A percentile compares a stretch with the other conserved stretches of the same genome.
Evolutionary conservation across 108 stramenopile species (phyloP).

Genomic region (Seminavis robusta): DNA sequence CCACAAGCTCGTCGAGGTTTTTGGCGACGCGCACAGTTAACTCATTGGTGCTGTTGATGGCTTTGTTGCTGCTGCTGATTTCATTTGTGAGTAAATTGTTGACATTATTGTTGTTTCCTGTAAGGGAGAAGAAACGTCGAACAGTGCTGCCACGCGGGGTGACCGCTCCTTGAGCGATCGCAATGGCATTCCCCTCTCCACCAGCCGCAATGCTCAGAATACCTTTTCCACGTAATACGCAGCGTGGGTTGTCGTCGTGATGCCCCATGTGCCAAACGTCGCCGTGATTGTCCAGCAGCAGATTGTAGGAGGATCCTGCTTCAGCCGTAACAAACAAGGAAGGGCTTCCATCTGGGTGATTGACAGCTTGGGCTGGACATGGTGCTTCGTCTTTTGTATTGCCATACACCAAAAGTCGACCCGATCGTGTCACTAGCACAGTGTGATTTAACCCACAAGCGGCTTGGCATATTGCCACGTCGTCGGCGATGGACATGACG

Average conservation of each 20-base stretch:
- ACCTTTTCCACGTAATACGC: conserved; percentile 25
- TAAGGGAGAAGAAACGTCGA: neutral
- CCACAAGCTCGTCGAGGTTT: conserved; percentile 27
- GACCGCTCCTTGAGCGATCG: conserved; percentile 23
- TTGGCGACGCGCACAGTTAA: neutral
- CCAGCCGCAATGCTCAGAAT: conserved; percentile 53
- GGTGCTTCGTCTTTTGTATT: conserved; percentile 11
- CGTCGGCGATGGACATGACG: conserved; percentile 43
- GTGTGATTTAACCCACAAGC: conserved; percentile 68
- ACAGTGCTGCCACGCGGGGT: neutral
- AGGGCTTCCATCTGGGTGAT: conserved; percentile 37
- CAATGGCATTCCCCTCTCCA: conserved; percentile 45
- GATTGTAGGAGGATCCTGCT: conserved; percentile 46
- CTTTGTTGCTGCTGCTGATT: too few species aligned
- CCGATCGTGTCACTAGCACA: conserved; percentile 49
- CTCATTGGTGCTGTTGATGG: neutral
- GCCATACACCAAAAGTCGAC: conserved; percentile 62
- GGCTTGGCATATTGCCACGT: conserved; percentile 56
- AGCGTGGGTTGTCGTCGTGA: conserved; percentile 12
- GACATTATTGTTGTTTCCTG: neutral
- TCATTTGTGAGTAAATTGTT: conserved; percentile 10
- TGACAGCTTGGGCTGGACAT: conserved; percentile 14
- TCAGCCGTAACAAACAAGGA: conserved; percentile 48
- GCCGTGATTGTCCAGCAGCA: conserved; percentile 57
- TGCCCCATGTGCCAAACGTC: conserved; percentile 56